Evolutionary conservation across 2,329 filamentous ascomycete genomes (phyloP).

Genomic region (Cladobotryum protrusum): DNA sequence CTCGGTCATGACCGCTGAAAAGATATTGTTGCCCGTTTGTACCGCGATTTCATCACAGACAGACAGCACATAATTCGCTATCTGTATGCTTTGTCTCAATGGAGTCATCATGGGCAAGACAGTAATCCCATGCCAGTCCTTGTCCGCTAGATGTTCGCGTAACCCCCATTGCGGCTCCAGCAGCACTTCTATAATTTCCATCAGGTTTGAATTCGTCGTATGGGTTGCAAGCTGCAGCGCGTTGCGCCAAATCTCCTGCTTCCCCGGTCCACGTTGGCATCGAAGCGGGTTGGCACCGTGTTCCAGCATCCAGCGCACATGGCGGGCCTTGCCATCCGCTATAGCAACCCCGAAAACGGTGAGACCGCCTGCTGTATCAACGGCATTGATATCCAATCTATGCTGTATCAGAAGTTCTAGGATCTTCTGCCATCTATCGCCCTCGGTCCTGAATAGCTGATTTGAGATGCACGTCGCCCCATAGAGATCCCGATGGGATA

Average conservation of each 20-base stretch:
- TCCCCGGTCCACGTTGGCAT: slow-evolving; percentile 7
- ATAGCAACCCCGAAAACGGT: slow-evolving; percentile 17
- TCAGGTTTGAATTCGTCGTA: not conserved
- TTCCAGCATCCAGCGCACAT: slow-evolving; percentile 17
- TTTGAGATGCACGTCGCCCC: slow-evolving; percentile 12
- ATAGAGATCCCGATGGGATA: not conserved
- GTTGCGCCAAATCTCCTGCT: slow-evolving; percentile 12
- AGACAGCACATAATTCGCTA: slow-evolving; percentile 9
- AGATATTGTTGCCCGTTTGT: slow-evolving; percentile 15
- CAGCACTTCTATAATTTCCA: slow-evolving; percentile 12
- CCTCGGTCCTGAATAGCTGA: slow-evolving; percentile 7
- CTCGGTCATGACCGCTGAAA: slow-evolving; percentile 11
- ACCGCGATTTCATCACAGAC: slow-evolving; percentile 11
- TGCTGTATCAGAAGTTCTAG: slow-evolving; percentile 14
- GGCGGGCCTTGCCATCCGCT: slow-evolving; percentile 5
- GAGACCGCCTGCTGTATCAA: slow-evolving; percentile 10
- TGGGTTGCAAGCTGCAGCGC: slow-evolving; percentile 11
- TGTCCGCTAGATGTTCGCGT: slow-evolving; percentile 11
- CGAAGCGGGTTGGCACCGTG: slow-evolving; percentile 18
- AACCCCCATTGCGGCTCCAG: slow-evolving; percentile 14
- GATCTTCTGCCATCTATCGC: slow-evolving; percentile 6
- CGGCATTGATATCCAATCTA: slow-evolving; percentile 16
- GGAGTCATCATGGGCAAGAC: slow-evolving; percentile 6
- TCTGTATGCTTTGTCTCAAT: not conserved
- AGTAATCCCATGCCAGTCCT: slow-evolving; percentile 14